phyloP scores from a whole-genome alignment of 2,329 filamentous ascomycete species.

The Endoconidiophora laricicola region DNA sequence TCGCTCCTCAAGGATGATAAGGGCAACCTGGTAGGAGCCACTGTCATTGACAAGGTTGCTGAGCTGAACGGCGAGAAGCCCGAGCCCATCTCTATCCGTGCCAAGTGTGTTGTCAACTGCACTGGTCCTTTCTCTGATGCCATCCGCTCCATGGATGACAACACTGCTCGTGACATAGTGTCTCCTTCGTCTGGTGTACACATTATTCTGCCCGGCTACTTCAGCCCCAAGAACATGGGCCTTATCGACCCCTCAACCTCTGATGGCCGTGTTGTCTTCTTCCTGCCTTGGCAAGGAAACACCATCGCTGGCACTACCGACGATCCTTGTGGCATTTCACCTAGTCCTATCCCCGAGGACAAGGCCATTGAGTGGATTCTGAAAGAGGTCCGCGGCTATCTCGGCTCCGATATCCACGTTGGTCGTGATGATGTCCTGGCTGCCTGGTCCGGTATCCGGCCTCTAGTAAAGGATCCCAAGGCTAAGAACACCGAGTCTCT shows the following conservation, averaged over 20 bases:
- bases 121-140: constrained; percentile 79
- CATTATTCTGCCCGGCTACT: constrained; percentile 75
- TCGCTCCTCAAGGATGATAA: constrained; percentile 55
- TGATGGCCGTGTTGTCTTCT: constrained; percentile 82
- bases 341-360: constrained; percentile 62
- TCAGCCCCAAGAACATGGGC: constrained; percentile 71
- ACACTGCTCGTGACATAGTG: constrained; percentile 56
- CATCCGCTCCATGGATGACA: constrained; percentile 72
- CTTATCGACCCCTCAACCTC: constrained; percentile 75
- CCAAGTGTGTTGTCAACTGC: constrained; percentile 73
- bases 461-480: constrained; percentile 72
- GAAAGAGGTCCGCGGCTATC: constrained; percentile 64
- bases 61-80: constrained; percentile 41
- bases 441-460: constrained; percentile 77
- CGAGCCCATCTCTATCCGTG: constrained; percentile 53
- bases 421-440: constrained; percentile 75
- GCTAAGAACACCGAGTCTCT: constrained; percentile 74
- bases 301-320: constrained; percentile 84
- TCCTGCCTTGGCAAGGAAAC: constrained; percentile 84
- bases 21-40: constrained; percentile 58
- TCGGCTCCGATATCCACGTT: constrained; percentile 71
- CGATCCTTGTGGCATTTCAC: constrained; percentile 53
- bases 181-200: constrained; percentile 75
- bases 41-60: constrained; percentile 51
- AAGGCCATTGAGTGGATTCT: constrained; percentile 81